Evolutionary conservation across 805 yeast genomes (phyloP).

Genomic region (Candida anglica): DNA sequence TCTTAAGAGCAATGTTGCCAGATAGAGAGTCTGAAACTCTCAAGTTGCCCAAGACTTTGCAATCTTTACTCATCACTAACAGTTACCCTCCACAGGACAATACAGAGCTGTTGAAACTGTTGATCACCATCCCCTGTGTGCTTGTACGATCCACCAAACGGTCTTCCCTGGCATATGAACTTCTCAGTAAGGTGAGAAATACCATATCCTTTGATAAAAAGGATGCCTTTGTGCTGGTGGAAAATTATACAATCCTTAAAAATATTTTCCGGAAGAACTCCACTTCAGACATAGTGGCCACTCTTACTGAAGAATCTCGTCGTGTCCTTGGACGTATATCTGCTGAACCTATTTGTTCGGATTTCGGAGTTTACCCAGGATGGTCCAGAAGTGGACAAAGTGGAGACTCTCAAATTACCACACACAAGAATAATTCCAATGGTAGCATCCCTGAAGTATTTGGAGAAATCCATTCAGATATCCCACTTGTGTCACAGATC

Average conservation of each 20-base stretch:
- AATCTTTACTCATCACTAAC: constrained; percentile 57
- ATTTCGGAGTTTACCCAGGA: constrained; percentile 39
- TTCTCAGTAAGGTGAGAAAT: constrained; percentile 46
- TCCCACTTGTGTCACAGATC: constrained; percentile 36
- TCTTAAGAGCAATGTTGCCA: constrained; percentile 73
- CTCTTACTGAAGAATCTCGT: constrained; percentile 70
- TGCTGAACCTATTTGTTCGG: constrained; percentile 30
- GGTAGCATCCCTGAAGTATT: background rate
- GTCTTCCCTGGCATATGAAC: constrained; percentile 50
- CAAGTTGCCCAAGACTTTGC: constrained; percentile 63
- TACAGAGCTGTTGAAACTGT: constrained; percentile 29
- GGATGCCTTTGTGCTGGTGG: constrained; percentile 66
- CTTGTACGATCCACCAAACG: constrained; percentile 50
- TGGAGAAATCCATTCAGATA: constrained; percentile 15
- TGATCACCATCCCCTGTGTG: constrained; percentile 59
- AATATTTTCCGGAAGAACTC: constrained; percentile 60
- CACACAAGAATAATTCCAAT: constrained; percentile 4
- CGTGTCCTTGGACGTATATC: constrained; percentile 45
- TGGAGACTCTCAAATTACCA: background rate
- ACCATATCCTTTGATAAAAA: constrained; percentile 68
- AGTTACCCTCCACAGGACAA: constrained; percentile 69
- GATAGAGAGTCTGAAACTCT: constrained; percentile 55
- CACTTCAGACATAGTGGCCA: constrained; percentile 51
- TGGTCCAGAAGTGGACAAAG: constrained; percentile 17
- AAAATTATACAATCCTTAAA: constrained; percentile 72